Evolutionary conservation across 371 early-diverging fungal genomes (phyloP).

Genomic region (Syncephalastrum contaminatum): DNA sequence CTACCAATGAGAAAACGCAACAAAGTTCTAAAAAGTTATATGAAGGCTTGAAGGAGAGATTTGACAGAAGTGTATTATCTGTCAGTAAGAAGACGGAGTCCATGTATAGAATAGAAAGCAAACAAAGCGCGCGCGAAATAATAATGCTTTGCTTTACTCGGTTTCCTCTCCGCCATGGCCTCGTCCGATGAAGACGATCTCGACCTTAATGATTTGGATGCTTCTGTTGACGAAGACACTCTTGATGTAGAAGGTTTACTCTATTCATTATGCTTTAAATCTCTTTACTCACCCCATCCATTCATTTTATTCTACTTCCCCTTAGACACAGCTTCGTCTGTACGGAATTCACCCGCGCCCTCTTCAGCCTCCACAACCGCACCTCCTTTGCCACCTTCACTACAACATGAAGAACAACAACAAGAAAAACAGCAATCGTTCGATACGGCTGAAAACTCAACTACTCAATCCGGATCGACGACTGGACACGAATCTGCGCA

Average conservation of each 20-base stretch:
- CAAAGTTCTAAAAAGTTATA: no score
- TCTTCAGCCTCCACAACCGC: constrained; percentile 2
- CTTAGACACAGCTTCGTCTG: constrained; percentile 3
- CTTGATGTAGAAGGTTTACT: constrained; percentile 35
- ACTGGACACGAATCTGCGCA: no score
- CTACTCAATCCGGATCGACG: no score
- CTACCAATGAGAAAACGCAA: no score
- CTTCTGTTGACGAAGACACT: constrained; percentile 36
- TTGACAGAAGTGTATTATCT: neutral
- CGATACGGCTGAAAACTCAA: neutral
- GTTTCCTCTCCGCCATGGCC: constrained; percentile 15
- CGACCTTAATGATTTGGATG: constrained; percentile 39
- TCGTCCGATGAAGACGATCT: constrained; percentile 52
- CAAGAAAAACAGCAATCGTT: neutral
- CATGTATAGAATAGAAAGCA: no score
- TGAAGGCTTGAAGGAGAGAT: no score
- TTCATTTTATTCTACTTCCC: neutral
- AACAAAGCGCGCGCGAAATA: neutral
- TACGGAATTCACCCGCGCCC: constrained; percentile 12
- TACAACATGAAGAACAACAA: constrained; percentile 12
- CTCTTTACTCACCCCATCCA: no score
- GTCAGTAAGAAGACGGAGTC: neutral
- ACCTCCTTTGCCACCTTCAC: constrained; percentile 11
- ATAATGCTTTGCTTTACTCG: constrained; percentile 2
- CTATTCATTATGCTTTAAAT: no score